Evolutionary conservation across 305 asterid genomes (phyloP), one percentile per base, ranked within the genome.

Genomic region (Rubia peregrina): DNA sequence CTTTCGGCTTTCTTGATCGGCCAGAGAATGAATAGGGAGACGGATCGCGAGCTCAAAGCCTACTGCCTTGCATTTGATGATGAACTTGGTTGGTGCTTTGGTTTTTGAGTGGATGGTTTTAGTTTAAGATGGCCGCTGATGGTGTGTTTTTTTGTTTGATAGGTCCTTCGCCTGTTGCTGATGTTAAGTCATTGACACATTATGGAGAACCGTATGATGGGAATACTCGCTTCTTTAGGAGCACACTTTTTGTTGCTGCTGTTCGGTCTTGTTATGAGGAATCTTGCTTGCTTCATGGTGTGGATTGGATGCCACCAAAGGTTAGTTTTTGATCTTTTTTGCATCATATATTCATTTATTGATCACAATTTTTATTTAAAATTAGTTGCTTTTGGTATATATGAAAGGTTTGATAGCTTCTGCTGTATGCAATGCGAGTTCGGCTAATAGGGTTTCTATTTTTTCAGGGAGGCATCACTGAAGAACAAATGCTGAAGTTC

Each of bases 281-380:
- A 88, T 89, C 96, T 76, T 89, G 89, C 86, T 82, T 91, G 89
- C 96, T 94, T 72, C 98, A 94, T 75, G 98, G 98, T 69, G 93
- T 88, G 73, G 98, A 89, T 60, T 94, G 97, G 97, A 91, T 94
- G 96, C 96, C 98, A 40, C 98, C 98, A 49, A 94, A 94, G 96
- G 97, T 93, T 72, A 68, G 71, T 19, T 63, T 49, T 48, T 44
- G 69, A 61, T 67, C 78, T 22, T 21, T 21, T 26, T 6, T 17
- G 5, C 63, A 51, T 49, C 68, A 1, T 5, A 21, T 10, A 9
- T 33, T 51, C 38, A 40, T 43, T 41, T 72, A 4, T 21, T 10
- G 60, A 21, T 36, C 41, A 6, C 22, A 67, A 44, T 44, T 13
- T 38, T n/a, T 16, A 33, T 16, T n/a, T 51, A 69, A 24, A 22